Evolutionary conservation across 805 yeast species (phyloP).

Genomic region (Candida coquimbonensis): DNA sequence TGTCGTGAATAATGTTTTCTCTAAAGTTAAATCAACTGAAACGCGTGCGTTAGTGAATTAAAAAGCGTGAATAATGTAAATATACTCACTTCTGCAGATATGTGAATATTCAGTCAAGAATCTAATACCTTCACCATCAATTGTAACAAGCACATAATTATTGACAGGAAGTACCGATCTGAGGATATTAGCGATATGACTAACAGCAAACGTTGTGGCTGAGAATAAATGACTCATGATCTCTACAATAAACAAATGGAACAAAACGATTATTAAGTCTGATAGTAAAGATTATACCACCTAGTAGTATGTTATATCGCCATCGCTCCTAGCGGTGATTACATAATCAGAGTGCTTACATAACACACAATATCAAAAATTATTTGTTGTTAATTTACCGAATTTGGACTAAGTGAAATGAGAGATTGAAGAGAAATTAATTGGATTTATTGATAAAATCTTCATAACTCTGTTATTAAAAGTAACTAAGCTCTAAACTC

Average conservation of each 20-base stretch:
- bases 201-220: conserved; percentile 40
- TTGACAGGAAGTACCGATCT: conserved; percentile 36
- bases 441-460: no score
- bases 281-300: no score
- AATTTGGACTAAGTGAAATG: conserved; percentile 1
- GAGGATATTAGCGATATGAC: conserved; percentile 40
- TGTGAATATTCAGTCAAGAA: conserved; percentile 43
- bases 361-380: no score
- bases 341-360: not conserved
- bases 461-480: no score
- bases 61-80: no score
- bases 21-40: conserved; percentile 29
- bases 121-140: conserved; percentile 44
- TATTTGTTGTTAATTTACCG: conserved; percentile 2
- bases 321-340: not conserved
- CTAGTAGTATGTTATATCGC: no score
- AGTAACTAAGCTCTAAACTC: not conserved
- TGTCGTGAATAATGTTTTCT: conserved; percentile 29
- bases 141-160: conserved; percentile 31
- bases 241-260: no score
- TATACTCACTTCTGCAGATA: conserved; percentile 20
- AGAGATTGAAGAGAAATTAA: not conserved
- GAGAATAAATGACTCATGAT: conserved; percentile 22
- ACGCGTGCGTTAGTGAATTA: not conserved
- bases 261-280: no score